Base-by-base conservation (phyloP, 2,329 filamentous ascomycete species). In the Penicillium sp. region DNA sequence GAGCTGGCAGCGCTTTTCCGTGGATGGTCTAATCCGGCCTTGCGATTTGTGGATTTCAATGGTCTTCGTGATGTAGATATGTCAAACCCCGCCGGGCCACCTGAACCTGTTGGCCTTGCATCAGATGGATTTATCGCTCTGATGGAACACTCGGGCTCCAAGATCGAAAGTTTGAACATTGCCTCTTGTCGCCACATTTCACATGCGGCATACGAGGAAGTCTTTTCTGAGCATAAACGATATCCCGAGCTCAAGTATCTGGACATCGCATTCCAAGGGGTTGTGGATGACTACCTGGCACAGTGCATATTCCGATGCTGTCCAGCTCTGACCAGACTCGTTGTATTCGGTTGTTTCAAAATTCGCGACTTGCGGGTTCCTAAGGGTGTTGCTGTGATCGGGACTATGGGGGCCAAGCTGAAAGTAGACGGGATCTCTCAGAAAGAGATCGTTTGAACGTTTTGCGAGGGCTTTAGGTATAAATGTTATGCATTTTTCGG, bases 111-210 rank as follows among this genome's bases (percentile, higher is more conserved):
- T 40, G 92, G 92, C 1, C 79, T 96, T 28, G 90, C 87, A 46
- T 87, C 85, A 0, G 73, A 81, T 5, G 91, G 88, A 0, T 92
- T 97, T 74, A 76, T 80, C 57, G 89, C 90, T 0, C 73, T 96
- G 39, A 96, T 96, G 89, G 74, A 76, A 0, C 92, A 96, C 67
- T 96, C 91, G 0, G 89, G 89, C 4, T 66, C 73, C 1, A 77
- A 73, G 10, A 72, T 97, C 2, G 78, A 79, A 53, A 76, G 81
- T 36, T 76, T 97, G 30, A 89, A 95, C 64, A 77, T 96, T n/a
- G 83, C 89, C 13, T 89, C 87, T 0, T 95, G 90, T 66, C 86
- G 92, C 3, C 88, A 96, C 68, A 92, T 97, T 56, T 81, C 83
- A 1, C 78, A 81, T 30, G 74, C 81, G 14, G 84, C 89, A 0